Evolutionary conservation across 331 rosid species (phyloP).

Genomic region (Saraca asoca): DNA sequence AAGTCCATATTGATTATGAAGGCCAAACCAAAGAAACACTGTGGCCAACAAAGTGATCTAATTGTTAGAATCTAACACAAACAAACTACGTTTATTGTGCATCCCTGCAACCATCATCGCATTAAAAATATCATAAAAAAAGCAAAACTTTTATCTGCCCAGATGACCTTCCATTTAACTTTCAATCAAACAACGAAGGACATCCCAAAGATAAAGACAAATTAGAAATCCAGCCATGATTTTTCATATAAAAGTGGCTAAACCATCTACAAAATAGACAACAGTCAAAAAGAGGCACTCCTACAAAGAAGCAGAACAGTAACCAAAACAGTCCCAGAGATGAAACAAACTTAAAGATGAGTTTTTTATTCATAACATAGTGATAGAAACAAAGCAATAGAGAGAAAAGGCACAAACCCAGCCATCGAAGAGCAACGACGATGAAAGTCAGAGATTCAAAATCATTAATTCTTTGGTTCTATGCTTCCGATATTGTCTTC

Average conservation of each 20-base stretch:
- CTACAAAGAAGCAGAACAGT: background rate
- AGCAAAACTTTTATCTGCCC: background rate
- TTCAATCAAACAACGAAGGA: constrained; percentile 19
- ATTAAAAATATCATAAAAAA: background rate
- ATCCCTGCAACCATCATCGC: constrained; percentile 3
- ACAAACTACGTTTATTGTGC: background rate
- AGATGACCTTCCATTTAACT: constrained; percentile 9
- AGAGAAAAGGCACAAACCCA: constrained; percentile 49
- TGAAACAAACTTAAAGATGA: background rate
- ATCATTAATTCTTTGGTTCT: constrained; percentile 3
- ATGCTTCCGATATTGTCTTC: background rate
- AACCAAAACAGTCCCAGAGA: background rate
- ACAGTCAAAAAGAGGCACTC: constrained; percentile 12
- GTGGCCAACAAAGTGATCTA: background rate
- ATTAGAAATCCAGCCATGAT: constrained; percentile 3
- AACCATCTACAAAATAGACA: constrained; percentile 10
- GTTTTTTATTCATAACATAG: background rate
- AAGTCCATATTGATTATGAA: background rate
- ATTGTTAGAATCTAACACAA: no score
- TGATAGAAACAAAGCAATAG: background rate
- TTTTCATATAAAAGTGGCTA: constrained; percentile 8
- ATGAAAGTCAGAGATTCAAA: constrained; percentile 25
- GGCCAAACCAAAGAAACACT: background rate
- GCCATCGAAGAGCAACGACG: constrained; percentile 48
- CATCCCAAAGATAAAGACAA: constrained; percentile 2